Percentiles rank a stretch among this genome's conserved stretches.
phyloP scores from a whole-genome alignment of 768 basidiomycete species.

The Podaxis rugospora region DNA sequence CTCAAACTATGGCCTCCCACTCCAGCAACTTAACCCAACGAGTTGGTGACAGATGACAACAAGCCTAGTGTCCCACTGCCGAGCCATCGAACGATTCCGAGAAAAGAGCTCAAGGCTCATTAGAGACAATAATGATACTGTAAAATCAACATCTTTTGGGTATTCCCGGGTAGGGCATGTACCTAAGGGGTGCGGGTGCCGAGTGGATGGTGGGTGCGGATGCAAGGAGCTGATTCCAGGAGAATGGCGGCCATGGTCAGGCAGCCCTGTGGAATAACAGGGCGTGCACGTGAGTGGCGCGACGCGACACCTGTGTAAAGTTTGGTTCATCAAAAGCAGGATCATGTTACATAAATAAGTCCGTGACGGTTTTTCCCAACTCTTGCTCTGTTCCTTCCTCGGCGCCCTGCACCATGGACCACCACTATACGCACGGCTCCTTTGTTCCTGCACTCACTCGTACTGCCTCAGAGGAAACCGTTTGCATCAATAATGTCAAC shows the following conservation, averaged over 20 bases:
- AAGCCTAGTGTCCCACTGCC: not conserved
- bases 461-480: conserved; percentile 41
- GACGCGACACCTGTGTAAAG: not conserved
- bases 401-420: conserved; percentile 10
- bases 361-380: conserved; percentile 13
- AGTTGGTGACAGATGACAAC: conserved; percentile 1
- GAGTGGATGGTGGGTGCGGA: not conserved
- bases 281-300: conserved; percentile 4
- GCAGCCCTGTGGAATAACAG: not conserved
- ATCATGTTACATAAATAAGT: conserved; percentile 13
- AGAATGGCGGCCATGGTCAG: not conserved
- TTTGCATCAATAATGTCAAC: conserved; percentile 25
- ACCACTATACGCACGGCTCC: conserved; percentile 4
- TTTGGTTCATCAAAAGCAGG: conserved; percentile 8
- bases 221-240: not conserved
- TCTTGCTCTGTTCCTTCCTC: conserved; percentile 8
- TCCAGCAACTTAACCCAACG: not conserved
- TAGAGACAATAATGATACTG: not conserved
- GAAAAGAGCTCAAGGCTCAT: not conserved
- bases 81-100: not conserved
- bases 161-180: not conserved
- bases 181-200: not conserved
- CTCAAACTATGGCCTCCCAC: not conserved
- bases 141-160: not conserved
- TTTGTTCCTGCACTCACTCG: conserved; percentile 34